Percentiles rank a stretch among this genome's conserved stretches.
Evolutionary conservation across 2,329 filamentous ascomycete species (phyloP).

Genomic region (Colletotrichum spinosum): DNA sequence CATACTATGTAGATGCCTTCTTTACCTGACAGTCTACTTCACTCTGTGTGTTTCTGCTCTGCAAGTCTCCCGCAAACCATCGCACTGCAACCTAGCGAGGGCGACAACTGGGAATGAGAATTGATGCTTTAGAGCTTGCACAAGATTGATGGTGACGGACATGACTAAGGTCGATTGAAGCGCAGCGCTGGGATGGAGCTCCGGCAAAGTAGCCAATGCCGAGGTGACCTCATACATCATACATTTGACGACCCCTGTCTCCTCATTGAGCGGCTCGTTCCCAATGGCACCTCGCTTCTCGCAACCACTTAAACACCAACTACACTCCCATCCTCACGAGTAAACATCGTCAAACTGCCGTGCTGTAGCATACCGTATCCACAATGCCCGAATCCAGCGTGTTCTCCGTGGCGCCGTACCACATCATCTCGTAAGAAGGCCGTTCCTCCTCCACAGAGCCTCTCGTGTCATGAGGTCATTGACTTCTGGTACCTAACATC

Average conservation of each 20-base stretch:
- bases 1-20: background rate
- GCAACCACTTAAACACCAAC: conserved; percentile 5
- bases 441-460: background rate
- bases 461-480: conserved; percentile 11
- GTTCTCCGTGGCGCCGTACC: conserved; percentile 77
- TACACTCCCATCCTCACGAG: background rate
- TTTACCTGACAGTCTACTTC: background rate
- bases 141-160: background rate
- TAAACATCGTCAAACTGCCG: background rate
- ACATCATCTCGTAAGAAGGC: conserved; percentile 74
- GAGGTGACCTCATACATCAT: conserved; percentile 37
- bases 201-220: background rate
- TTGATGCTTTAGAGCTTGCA: too few species aligned
- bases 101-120: too few species aligned
- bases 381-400: conserved; percentile 65
- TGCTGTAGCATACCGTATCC: conserved; percentile 2
- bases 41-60: too few species aligned
- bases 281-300: conserved; percentile 14
- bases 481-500: conserved; percentile 30
- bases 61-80: too few species aligned
- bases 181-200: conserved; percentile 14
- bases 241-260: conserved; percentile 20
- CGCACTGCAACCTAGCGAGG: too few species aligned
- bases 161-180: conserved; percentile 5
- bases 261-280: conserved; percentile 21